A percentile compares a stretch with the other conserved stretches of the same genome.
Conservation (phyloP, 2,329 filamentous ascomycete genomes). For the Fusarium xylarioides region DNA sequence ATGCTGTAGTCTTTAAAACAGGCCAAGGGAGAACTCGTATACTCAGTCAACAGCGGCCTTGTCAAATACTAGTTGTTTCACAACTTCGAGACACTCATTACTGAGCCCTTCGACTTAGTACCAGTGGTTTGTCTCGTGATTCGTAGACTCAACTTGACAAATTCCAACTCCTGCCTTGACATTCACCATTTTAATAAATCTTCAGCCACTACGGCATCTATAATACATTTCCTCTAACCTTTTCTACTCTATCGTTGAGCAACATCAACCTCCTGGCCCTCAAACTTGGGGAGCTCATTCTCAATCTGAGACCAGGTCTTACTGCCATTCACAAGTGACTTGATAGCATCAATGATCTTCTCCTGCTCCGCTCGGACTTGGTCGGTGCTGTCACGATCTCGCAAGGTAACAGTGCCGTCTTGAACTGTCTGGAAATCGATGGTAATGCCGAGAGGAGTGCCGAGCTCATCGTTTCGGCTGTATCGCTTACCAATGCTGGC, state of each 20-base stretch:
- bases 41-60: neutral
- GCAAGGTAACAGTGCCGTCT: conserved; percentile 84
- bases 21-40: conserved; percentile 1
- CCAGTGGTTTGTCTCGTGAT: conserved; percentile 13
- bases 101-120: neutral
- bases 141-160: conserved; percentile 16
- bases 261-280: conserved; percentile 73
- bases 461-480: conserved; percentile 92
- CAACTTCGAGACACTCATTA: conserved; percentile 11
- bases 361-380: conserved; percentile 88
- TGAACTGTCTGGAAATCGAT: conserved; percentile 95
- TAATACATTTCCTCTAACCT: conserved; percentile 34
- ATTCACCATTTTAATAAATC: neutral
- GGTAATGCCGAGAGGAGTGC: conserved; percentile 92
- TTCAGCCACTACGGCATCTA: conserved; percentile 20
- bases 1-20: neutral
- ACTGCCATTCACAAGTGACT: conserved; percentile 57
- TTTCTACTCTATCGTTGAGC: conserved; percentile 44
- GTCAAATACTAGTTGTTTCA: neutral
- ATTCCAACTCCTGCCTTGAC: conserved; percentile 17
- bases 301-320: conserved; percentile 76
- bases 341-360: conserved; percentile 79
- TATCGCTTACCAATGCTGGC: conserved; percentile 96
- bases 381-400: conserved; percentile 89
- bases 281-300: conserved; percentile 83